A percentile compares a stretch with the other conserved stretches of the same genome.
phyloP scores from a whole-genome alignment of 2,329 filamentous ascomycete species.

The Emergomyces pasteurianus region DNA sequence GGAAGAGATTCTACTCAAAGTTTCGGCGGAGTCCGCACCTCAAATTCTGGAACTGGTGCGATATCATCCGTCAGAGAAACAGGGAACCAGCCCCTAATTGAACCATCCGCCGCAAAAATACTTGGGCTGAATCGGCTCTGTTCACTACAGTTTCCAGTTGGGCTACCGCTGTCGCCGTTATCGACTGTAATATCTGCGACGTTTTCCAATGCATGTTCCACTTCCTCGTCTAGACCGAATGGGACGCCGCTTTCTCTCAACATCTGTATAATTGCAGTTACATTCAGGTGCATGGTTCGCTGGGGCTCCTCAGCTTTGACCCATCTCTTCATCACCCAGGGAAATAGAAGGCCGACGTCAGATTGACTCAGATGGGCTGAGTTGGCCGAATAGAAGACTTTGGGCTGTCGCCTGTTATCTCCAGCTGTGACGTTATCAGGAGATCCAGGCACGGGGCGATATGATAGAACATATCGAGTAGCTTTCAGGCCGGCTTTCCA shows the following conservation, averaged over 20 bases:
- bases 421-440: not conserved
- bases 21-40: not conserved
- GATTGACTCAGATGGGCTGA: slow-evolving; percentile 75
- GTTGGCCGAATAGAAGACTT: slow-evolving; percentile 60
- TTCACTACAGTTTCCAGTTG: not conserved
- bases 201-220: not conserved
- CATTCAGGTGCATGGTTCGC: slow-evolving; percentile 20
- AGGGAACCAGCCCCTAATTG: not conserved
- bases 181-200: not conserved
- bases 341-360: slow-evolving; percentile 74
- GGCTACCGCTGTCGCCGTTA: not conserved
- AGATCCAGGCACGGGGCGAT: slow-evolving; percentile 30
- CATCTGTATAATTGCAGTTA: slow-evolving; percentile 19
- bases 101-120: slow-evolving; percentile 3
- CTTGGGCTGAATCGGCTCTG: not conserved
- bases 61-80: not conserved
- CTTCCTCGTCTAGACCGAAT: not conserved
- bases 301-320: slow-evolving; percentile 34
- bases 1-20: not conserved
- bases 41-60: not conserved
- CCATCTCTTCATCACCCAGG: slow-evolving; percentile 45
- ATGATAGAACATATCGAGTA: slow-evolving; percentile 54
- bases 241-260: slow-evolving; percentile 9
- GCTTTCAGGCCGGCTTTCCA: slow-evolving; percentile 62
- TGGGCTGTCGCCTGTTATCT: slow-evolving; percentile 32